Percentiles rank a stretch among this genome's conserved stretches.
Conservation (phyloP, 306 rosid species). For the Ormosia emarginata region DNA sequence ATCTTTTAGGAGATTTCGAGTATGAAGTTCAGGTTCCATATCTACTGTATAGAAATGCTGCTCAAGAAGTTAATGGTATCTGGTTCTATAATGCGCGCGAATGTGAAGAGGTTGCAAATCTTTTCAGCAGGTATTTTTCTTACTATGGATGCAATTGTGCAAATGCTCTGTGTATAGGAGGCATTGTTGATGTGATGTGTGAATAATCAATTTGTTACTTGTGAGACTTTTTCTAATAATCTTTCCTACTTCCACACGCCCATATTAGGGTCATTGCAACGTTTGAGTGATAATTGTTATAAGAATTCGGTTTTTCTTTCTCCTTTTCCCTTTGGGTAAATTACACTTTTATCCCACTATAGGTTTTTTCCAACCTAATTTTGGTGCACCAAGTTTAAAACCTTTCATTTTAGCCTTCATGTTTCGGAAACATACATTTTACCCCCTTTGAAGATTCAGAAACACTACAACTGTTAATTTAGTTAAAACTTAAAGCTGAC, state of each 20-base stretch:
- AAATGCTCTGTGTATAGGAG: not conserved
- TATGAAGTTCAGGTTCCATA: constrained; percentile 62
- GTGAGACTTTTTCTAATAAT: too few relatives aligned
- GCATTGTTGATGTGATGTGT: too few relatives aligned
- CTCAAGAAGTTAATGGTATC: constrained; percentile 68
- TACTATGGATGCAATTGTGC: not conserved
- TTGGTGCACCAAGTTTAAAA: too few relatives aligned
- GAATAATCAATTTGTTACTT: too few relatives aligned
- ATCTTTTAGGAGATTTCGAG: constrained; percentile 62
- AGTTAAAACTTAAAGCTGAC: not conserved
- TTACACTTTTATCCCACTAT: not conserved
- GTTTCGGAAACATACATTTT: not conserved
- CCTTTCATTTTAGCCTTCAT: not conserved
- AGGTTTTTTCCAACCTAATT: not conserved
- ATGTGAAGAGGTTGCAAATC: constrained; percentile 66
- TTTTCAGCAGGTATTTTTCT: constrained; percentile 51
- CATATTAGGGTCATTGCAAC: too few relatives aligned
- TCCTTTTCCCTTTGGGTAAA: not conserved
- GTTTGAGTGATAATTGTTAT: not conserved
- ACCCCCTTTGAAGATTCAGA: not conserved
- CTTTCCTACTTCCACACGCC: too few relatives aligned
- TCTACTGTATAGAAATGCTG: constrained; percentile 60
- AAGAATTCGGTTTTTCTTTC: not conserved
- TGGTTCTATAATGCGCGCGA: constrained; percentile 60
- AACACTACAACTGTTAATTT: not conserved